A percentile compares a stretch with the other conserved stretches of the same genome.
These are phyloP conservation scores for Clonostachys byssicola DNA, from an alignment of 2,329 filamentous ascomycete species.

Conservation along the genomic window DNA sequence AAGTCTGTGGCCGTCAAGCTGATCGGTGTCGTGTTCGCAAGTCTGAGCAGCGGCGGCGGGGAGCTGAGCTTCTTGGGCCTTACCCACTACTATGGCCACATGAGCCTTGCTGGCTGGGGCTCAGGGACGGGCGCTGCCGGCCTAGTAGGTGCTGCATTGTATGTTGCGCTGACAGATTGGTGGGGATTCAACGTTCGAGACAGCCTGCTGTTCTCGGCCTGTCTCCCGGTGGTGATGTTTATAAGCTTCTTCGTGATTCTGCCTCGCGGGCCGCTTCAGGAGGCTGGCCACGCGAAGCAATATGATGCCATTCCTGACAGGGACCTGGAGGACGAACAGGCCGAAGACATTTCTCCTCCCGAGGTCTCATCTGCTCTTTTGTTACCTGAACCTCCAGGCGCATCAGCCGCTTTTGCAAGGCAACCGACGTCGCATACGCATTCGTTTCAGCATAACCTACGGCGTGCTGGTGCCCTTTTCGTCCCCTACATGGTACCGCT, in stretches of 20 bases:
- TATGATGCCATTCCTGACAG: constrained; percentile 50
- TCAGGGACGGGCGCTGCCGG: constrained; percentile 90
- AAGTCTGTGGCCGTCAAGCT: constrained; percentile 71
- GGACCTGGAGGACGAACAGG: constrained; percentile 29
- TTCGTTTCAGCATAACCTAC: constrained; percentile 47
- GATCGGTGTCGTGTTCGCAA: constrained; percentile 78
- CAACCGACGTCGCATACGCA: constrained; percentile 16
- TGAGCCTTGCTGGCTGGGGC: constrained; percentile 86
- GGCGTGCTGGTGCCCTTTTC: constrained; percentile 66
- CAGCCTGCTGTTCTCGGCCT: constrained; percentile 74
- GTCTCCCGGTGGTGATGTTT: constrained; percentile 78
- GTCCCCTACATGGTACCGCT: constrained; percentile 85
- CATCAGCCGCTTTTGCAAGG: constrained; percentile 32
- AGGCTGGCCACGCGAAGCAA: constrained; percentile 32
- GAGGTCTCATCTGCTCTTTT: constrained; percentile 45
- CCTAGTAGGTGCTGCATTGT: constrained; percentile 80
- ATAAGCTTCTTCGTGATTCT: constrained; percentile 81
- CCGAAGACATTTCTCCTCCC: constrained; percentile 16
- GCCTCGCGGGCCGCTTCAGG: constrained; percentile 62
- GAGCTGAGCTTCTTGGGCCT: constrained; percentile 88
- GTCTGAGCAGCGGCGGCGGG: constrained; percentile 78
- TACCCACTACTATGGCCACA: constrained; percentile 88
- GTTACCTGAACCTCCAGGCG: constrained; percentile 32
- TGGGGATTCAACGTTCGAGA: constrained; percentile 69
- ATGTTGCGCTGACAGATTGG: constrained; percentile 80